These are phyloP conservation scores for Cystobasidiopsis lactophilus DNA, from an alignment of 768 basidiomycete species.

Conservation along the genomic window DNA sequence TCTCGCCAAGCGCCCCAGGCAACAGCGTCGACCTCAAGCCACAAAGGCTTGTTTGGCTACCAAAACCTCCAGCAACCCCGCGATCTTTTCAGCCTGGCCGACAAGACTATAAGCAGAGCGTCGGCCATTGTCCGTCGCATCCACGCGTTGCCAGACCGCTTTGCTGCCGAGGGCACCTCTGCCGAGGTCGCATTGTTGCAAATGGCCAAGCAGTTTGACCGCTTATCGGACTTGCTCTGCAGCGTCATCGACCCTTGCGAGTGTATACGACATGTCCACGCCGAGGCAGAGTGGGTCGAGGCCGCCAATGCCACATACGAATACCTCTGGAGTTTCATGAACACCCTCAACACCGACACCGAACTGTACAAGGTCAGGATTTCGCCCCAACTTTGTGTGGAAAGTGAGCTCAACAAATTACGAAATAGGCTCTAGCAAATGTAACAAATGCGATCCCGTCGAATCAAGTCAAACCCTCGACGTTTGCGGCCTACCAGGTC, in stretches of 20 bases:
- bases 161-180: conserved; percentile 1
- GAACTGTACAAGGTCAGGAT: conserved; percentile 72
- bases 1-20: not conserved
- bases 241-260: conserved; percentile 93
- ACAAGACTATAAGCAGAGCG: conserved; percentile 59
- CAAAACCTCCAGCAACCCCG: conserved; percentile 44
- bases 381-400: no score
- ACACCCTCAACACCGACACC: conserved; percentile 79
- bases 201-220: conserved; percentile 37
- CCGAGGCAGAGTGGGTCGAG: conserved; percentile 58
- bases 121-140: conserved; percentile 67
- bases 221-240: conserved; percentile 86
- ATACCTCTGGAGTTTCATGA: conserved; percentile 88
- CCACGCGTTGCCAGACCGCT: conserved; percentile 24
- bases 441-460: no score
- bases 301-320: conserved; percentile 76
- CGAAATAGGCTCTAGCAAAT: no score
- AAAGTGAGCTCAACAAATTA: no score
- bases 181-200: conserved; percentile 35
- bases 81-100: conserved; percentile 47
- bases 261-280: conserved; percentile 77
- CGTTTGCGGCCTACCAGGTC: conserved; percentile 29
- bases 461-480: no score
- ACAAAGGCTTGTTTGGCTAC: conserved; percentile 76
- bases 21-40: conserved; percentile 22